Percentiles rank a stretch among this genome's conserved stretches.
Evolutionary conservation across 2,329 filamentous ascomycete genomes (phyloP).

Genomic region (Aspergillus sclerotialis): DNA sequence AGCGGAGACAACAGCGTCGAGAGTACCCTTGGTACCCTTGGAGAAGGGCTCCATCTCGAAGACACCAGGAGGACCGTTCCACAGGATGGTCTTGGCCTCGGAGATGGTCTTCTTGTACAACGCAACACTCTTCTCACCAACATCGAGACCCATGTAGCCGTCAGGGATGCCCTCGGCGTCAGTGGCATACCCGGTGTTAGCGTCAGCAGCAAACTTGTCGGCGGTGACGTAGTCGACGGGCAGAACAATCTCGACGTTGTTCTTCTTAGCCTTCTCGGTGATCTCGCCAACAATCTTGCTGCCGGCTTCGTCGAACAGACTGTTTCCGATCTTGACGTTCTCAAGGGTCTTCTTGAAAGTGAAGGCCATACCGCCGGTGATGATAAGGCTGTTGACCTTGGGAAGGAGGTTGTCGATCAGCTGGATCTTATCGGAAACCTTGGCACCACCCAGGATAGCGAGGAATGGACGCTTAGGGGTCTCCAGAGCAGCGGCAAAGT

Average conservation of each 20-base stretch:
- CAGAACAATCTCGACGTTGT: slow-evolving; percentile 90
- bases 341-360: slow-evolving; percentile 99
- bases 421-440: slow-evolving; percentile 99
- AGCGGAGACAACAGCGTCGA: slow-evolving; percentile 79
- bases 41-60: slow-evolving; percentile 97
- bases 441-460: slow-evolving; percentile 94
- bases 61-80: slow-evolving; percentile 96
- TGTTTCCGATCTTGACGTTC: slow-evolving; percentile 80
- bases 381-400: slow-evolving; percentile 94
- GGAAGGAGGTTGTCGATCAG: slow-evolving; percentile 97
- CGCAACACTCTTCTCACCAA: slow-evolving; percentile 79
- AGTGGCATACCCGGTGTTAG: slow-evolving; percentile 71
- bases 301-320: slow-evolving; percentile 87
- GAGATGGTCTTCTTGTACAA: slow-evolving; percentile 82
- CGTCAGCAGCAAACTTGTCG: slow-evolving; percentile 87
- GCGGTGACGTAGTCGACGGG: slow-evolving; percentile 94
- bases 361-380: slow-evolving; percentile 98
- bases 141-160: slow-evolving; percentile 97
- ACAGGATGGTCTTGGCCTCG: slow-evolving; percentile 91
- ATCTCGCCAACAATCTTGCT: slow-evolving; percentile 83
- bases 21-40: slow-evolving; percentile 81
- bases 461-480: slow-evolving; percentile 91
- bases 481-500: slow-evolving; percentile 97
- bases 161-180: slow-evolving; percentile 88
- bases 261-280: slow-evolving; percentile 91